Evolutionary conservation across 78 protist species (phyloP), one percentile per base, ranked within the genome.

Genomic region (Dictyostelium purpureum): DNA sequence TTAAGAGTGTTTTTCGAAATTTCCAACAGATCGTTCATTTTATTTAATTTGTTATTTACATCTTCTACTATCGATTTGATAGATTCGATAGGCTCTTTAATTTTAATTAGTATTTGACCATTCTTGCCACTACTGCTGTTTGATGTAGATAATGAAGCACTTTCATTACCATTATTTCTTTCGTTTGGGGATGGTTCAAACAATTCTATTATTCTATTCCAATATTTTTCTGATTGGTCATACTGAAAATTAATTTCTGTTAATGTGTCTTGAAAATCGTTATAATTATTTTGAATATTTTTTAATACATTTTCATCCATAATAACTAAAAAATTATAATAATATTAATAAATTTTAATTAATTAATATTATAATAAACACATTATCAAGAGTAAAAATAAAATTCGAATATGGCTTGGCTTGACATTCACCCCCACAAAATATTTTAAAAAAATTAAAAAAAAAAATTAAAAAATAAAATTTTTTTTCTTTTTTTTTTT

Each of bases 201-300:
- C 71, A 67, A 38, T 40, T 67, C 76, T 38, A 33, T 28, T 37
- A 67, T 67, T 12, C 4, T n/a, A 37, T 67, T 51, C 9, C 33
- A 67, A 28, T 67, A n/a, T 14, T 21, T 40, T 21, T 38, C n/a
- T 38, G 45, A 38, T 67, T 38, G 52, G 9, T 38, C 51, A 33
- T 67, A 5, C 6, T n/a, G 38, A n/a, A 37, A 28, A 67, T 67
- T 51, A 28, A 67, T 67, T 43, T 33, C 76, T 38, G 54, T 9
- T 38, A 37, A 21, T 37, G 10, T 33, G 38, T 67, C 76, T 40
- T 67, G 76, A 40, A 67, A 67, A n/a, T 67, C 76, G n/a, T 67
- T 67, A 40, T 67, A 67, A 26, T n/a, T 16, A 21, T 67, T 67
- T 67, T 67, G 76, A 21, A 67, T 67, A 11, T 6, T 47, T 10